Evolutionary conservation across 2,329 filamentous ascomycete genomes (phyloP).

Genomic region (Microdochium trichocladiopsis): DNA sequence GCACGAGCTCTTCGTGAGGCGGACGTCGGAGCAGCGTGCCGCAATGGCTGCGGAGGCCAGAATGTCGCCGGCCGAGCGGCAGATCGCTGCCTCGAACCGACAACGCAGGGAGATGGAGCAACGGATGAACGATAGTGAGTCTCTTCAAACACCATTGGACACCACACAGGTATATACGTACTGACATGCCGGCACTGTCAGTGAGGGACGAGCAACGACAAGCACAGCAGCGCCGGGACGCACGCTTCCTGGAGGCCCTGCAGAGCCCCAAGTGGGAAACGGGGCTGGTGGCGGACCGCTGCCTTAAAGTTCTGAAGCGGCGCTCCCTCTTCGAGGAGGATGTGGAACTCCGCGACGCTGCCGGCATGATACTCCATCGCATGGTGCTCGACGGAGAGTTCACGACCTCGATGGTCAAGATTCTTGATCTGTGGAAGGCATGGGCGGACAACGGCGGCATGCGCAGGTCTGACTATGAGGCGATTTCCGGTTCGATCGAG

Average conservation of each 20-base stretch:
- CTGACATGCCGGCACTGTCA: too few species aligned
- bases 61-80: constrained; percentile 33
- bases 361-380: constrained; percentile 39
- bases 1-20: constrained; percentile 25
- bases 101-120: constrained; percentile 33
- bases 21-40: constrained; percentile 29
- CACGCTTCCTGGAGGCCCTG: constrained; percentile 40
- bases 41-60: constrained; percentile 35
- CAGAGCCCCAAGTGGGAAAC: constrained; percentile 47
- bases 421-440: constrained; percentile 44
- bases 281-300: constrained; percentile 37
- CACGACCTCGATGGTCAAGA: constrained; percentile 27
- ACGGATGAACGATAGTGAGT: constrained; percentile 38
- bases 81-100: constrained; percentile 31
- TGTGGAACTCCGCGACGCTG: constrained; percentile 28
- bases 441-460: constrained; percentile 51
- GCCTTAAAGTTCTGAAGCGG: constrained; percentile 27
- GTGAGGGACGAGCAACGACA: constrained; percentile 32
- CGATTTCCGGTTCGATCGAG: constrained; percentile 28
- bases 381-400: constrained; percentile 44
- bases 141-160: neutral
- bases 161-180: too few species aligned
- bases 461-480: constrained; percentile 33
- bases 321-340: constrained; percentile 11
- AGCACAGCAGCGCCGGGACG: constrained; percentile 33